Evolutionary conservation across 2,329 filamentous ascomycete species (phyloP), one percentile per base, ranked within the genome.

Genomic region (Chaetomium sp.): DNA sequence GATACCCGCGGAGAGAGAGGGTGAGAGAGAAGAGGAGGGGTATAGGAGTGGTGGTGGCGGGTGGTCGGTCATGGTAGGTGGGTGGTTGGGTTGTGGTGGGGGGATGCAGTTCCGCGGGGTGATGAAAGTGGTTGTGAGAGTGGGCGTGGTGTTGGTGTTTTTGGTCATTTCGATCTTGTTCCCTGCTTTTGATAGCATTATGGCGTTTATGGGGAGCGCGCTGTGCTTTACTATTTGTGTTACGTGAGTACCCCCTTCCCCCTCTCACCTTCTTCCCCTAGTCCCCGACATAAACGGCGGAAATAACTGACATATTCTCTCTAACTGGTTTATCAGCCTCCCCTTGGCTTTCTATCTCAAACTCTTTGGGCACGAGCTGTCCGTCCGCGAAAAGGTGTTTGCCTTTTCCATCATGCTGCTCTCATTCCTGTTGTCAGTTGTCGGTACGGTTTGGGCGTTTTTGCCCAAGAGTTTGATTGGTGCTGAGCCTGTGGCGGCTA

Each of bases 141-240:
- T 95, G 2, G 59, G 81, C 12, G 84, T 85, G 11, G 79, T 90
- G 12, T 63, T 88, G n/a, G 61, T 87, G 2, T 89, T 96, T 64
- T 80, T 96, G 36, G 67, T 81, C 49, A 87, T 96, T 57, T 84
- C 91, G 6, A 76, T 84, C 48, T 58, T 78, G 2, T 82, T 84
- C 66, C 91, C 91, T 0, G 81, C 84, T 0, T 96, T 96, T 66
- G 91, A 96, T 68, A 85, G 86, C 52, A 91, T 96, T 67, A 95
- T 95, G 85, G 88, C 88, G 4, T 85, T 96, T 59, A 85, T 97
- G 74, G 92, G 94, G 10, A 89, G 88, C 41, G 87, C 91, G 3
- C 79, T 96, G 12, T 96, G 92, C 73, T 96, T 96, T 65, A 89
- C 89, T 14, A 95, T 97, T 62, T 97, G 92, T 72, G 85, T 97